Evolutionary conservation across 441 rosid species (phyloP).

Genomic region (Dalechampia spathulata): DNA sequence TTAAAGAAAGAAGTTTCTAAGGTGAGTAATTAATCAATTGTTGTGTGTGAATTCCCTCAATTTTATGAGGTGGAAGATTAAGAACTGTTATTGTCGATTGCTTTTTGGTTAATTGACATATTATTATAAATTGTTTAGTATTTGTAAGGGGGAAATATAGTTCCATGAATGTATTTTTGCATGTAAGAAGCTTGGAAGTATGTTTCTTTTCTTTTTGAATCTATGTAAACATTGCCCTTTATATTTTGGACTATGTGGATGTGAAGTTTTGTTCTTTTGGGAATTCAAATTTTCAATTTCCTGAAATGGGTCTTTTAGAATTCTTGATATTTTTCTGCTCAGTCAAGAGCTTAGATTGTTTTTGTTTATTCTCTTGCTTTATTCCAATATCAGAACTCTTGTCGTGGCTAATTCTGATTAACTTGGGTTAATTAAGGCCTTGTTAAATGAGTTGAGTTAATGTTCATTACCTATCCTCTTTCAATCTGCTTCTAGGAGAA

Average conservation of each 20-base stretch:
- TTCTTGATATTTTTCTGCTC: conserved; percentile 8
- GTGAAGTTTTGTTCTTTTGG: background rate
- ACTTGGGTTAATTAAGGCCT: background rate
- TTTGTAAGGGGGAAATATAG: no score
- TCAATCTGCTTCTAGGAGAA: conserved; percentile 26
- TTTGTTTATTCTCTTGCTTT: conserved; percentile 14
- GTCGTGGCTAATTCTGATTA: conserved; percentile 1
- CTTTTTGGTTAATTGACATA: no score
- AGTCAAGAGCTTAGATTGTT: background rate
- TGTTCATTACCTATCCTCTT: conserved; percentile 49
- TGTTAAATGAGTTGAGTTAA: conserved; percentile 29
- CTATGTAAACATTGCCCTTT: background rate
- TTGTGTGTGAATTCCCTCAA: no score
- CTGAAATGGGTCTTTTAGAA: conserved; percentile 14
- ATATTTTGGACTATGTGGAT: background rate
- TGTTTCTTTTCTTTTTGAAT: background rate
- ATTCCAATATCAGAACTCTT: conserved; percentile 17
- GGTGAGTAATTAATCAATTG: no score
- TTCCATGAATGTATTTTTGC: no score
- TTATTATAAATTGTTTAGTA: no score
- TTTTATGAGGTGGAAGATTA: no score
- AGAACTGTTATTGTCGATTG: no score
- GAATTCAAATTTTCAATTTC: background rate
- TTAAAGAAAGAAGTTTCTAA: no score
- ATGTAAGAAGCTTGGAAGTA: no score